phyloP scores from a whole-genome alignment of 108 stramenopile species.

The Skeletonema tropicum region DNA sequence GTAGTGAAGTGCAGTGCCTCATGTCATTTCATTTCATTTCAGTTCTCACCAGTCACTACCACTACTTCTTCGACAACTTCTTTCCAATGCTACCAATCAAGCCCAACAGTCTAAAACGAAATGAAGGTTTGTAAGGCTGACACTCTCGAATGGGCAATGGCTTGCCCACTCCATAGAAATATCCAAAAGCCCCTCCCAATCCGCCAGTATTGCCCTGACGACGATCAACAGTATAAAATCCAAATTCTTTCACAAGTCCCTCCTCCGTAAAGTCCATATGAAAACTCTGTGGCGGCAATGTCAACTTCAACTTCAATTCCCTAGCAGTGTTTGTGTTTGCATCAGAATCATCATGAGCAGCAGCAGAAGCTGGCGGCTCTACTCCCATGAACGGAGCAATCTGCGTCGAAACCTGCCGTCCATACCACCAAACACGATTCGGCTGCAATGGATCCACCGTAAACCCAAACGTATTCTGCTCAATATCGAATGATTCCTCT shows the following conservation, averaged over 20 bases:
- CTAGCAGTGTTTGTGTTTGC: too few species aligned
- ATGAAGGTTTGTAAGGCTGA: constrained; percentile 66
- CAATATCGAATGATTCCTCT: constrained; percentile 66
- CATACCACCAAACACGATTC: constrained; percentile 75
- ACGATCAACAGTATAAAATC: constrained; percentile 76
- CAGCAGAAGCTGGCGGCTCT: constrained; percentile 42
- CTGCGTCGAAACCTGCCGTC: constrained; percentile 53
- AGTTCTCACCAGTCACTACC: too few species aligned
- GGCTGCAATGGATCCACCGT: constrained; percentile 74
- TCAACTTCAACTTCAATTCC: constrained; percentile 46
- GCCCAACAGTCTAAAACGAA: constrained; percentile 50
- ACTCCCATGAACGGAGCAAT: constrained; percentile 58
- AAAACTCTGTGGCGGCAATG: constrained; percentile 60
- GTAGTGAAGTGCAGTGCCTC: too few species aligned
- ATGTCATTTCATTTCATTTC: too few species aligned
- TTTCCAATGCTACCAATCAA: constrained; percentile 47
- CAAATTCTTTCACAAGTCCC: constrained; percentile 68
- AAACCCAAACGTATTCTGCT: constrained; percentile 61
- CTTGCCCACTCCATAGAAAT: constrained; percentile 74
- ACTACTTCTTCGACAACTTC: constrained; percentile 26
- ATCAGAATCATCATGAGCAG: background rate
- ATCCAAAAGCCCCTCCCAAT: constrained; percentile 78
- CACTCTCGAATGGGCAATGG: constrained; percentile 72
- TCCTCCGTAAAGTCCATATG: constrained; percentile 58
- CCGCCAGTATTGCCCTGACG: constrained; percentile 83